Evolutionary conservation across 148 eudicot genomes (phyloP).

Genomic region (Chenopodium suecicum): DNA sequence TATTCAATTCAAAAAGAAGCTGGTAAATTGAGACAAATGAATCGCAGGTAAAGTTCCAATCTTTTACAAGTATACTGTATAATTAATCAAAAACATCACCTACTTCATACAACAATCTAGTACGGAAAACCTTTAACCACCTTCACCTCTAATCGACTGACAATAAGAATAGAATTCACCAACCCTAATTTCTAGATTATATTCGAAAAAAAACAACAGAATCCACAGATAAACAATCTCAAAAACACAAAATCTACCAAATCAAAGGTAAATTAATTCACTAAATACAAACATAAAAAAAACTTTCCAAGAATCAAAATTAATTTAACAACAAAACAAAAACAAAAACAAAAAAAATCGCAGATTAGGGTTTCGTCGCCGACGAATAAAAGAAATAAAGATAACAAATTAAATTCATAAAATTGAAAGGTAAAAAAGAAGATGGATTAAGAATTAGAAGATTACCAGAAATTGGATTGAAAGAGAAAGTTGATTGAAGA

Average conservation of each 20-base stretch:
- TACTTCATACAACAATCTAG: background rate
- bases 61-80: background rate
- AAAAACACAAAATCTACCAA: background rate
- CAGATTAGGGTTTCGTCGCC: conserved; percentile 14
- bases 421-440: background rate
- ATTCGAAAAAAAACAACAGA: background rate
- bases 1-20: background rate
- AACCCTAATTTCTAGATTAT: background rate
- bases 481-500: background rate
- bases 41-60: background rate
- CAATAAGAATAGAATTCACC: background rate
- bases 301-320: background rate
- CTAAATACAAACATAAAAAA: background rate
- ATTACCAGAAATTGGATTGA: conserved; percentile 7
- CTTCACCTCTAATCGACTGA: background rate
- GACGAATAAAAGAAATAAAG: background rate
- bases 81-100: background rate
- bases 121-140: background rate
- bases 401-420: background rate
- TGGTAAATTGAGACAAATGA: background rate
- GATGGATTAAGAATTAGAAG: background rate
- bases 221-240: background rate
- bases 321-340: background rate
- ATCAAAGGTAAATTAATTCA: too few species aligned
- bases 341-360: background rate